Base-by-base conservation (phyloP, 371 early-diverging fungal genomes). In the Mucor saturninus region DNA sequence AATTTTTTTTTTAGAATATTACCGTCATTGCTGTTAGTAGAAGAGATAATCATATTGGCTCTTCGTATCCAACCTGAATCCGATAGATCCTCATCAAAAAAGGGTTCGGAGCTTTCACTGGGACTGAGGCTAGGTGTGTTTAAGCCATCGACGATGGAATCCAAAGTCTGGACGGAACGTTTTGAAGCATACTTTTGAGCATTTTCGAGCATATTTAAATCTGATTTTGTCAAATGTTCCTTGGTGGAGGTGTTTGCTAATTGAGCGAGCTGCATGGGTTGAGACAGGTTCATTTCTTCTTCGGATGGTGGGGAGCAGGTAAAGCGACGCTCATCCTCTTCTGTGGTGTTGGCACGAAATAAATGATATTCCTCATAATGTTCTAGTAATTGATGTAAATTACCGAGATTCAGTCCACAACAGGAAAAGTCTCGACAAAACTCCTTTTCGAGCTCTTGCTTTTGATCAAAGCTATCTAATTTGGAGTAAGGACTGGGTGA, bases 321-420 rank as follows among this genome's bases (percentile, higher is more conserved):
- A 11, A 39, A 54, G 26, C 28, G 7, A 9, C 59, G 59, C 13
- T 73, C 67, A 30, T 58, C 62, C 13, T 66, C 61, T 5, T 72
- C 74, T 42, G 74, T 80, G 61, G 89, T 89, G 6, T 61, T 54
- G 8, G 15, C 42, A 11, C 87, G 91, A 43, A 89, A 79, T 49
- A 91, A 91, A 65, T 96, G 97, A 66, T 84, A 83, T 67, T 93
- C 95, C 75, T 97, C 97, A 71, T 90, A 94, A 74, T 97, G 97
- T 68, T 94, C 91, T 52, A 95, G 78, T 54, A 97, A 86, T 56
- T 92, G 94, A 78, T 96, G 96, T 61, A 97, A 79, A 74, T 92
- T 89, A 35, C 76, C 80, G 48, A 95, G 83, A 37, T 80, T 71
- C 57, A 87, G 72, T 5, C 93, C 95, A 68, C 97, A 97, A 80